Evolutionary conservation across 805 yeast species (phyloP).

Genomic region (Wickerhamomyces pijperi): DNA sequence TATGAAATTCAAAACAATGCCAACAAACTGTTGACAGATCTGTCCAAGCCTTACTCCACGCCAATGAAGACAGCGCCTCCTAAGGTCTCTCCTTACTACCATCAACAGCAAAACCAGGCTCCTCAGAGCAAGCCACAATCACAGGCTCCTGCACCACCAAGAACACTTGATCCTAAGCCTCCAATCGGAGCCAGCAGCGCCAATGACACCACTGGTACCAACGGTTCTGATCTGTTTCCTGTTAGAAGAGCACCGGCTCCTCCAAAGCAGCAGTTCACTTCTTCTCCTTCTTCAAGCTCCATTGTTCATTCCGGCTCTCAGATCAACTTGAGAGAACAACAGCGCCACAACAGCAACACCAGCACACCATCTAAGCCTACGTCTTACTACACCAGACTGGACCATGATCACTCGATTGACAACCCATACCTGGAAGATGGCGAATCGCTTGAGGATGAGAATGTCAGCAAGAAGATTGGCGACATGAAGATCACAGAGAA

Average conservation of each 20-base stretch:
- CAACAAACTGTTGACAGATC: conserved; percentile 26
- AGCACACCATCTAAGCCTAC: neutral
- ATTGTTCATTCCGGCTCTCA: conserved; percentile 5
- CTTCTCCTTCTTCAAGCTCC: neutral
- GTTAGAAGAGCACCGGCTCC: conserved; percentile 49
- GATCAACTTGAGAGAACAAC: conserved; percentile 5
- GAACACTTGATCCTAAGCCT: conserved; percentile 19
- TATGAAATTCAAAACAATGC: conserved; percentile 23
- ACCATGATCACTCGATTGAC: conserved; percentile 40
- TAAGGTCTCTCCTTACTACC: conserved; percentile 23
- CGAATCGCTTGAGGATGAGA: neutral
- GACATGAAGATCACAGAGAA: neutral
- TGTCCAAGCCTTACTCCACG: conserved; percentile 33
- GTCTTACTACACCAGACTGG: conserved; percentile 1
- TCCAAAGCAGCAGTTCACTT: conserved; percentile 19
- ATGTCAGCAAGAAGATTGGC: neutral
- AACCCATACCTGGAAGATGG: neutral
- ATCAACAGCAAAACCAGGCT: conserved; percentile 18
- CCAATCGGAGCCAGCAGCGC: conserved; percentile 6
- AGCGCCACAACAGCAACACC: neutral
- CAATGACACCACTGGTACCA: conserved; percentile 3
- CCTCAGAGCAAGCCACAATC: conserved; percentile 12
- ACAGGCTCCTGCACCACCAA: conserved; percentile 13
- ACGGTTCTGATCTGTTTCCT: conserved; percentile 27
- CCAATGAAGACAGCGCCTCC: conserved; percentile 18